Conservation (phyloP, 495 filamentous ascomycete species). For the Podospora pseudopauciseta region DNA sequence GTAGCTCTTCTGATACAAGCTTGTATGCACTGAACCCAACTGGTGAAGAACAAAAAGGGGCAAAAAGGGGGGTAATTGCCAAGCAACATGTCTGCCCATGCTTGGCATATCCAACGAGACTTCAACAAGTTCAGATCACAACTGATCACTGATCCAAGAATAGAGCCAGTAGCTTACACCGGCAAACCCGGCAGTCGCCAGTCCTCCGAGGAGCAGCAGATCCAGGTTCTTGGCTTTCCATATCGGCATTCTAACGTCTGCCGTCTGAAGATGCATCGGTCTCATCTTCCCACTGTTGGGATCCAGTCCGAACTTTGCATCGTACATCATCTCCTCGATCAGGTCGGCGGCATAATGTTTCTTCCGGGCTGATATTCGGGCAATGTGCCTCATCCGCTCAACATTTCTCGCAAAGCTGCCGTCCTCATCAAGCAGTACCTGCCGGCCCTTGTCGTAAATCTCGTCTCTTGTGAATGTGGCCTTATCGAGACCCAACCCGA, state of each 20-base stretch:
- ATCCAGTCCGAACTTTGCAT: conserved; percentile 28
- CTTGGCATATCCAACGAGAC: not conserved
- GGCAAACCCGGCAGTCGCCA: not conserved
- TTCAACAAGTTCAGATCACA: not conserved
- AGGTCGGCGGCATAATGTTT: conserved; percentile 39
- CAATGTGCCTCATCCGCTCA: conserved; percentile 35
- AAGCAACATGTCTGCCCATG: not conserved
- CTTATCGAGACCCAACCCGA: conserved; percentile 32
- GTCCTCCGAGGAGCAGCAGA: not conserved
- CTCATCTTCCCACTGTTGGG: conserved; percentile 18
- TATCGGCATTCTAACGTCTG: conserved; percentile 38
- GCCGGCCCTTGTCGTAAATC: conserved; percentile 24
- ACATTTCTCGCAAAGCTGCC: conserved; percentile 26
- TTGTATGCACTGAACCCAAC: not conserved
- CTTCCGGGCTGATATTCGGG: conserved; percentile 30
- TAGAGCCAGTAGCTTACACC: not conserved
- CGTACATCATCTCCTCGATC: conserved; percentile 40
- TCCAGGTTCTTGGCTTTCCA: conserved; percentile 37
- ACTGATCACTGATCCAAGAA: not conserved
- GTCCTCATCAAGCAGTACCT: conserved; percentile 25
- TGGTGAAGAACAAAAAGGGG: not conserved
- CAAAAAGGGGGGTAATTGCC: not conserved
- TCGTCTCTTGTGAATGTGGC: conserved; percentile 32
- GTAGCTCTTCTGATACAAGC: not conserved
- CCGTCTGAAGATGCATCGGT: conserved; percentile 42